phyloP scores from a whole-genome alignment of 805 yeast species.

The Candida endomychidarum region DNA sequence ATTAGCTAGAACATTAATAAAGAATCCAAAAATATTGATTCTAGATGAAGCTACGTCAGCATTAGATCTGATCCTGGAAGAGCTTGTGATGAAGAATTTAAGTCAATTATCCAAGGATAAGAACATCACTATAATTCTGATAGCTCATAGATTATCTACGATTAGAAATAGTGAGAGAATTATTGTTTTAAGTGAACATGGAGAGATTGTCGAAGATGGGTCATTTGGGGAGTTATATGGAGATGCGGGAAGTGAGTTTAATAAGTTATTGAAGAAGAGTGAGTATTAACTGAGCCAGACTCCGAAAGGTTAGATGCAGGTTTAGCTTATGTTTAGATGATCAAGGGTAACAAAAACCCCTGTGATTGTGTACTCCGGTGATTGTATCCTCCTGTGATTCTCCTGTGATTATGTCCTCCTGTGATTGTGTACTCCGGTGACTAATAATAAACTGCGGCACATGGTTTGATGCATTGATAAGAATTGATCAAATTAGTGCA shows the following conservation, averaged over 20 bases:
- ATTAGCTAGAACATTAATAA: slow-evolving; percentile 79
- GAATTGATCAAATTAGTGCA: too few relatives aligned
- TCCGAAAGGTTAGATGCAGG: too few relatives aligned
- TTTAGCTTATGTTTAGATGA: too few relatives aligned
- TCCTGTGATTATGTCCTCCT: too few relatives aligned
- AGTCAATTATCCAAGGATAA: slow-evolving; percentile 49
- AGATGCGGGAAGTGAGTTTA: slow-evolving; percentile 33
- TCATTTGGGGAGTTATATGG: slow-evolving; percentile 25
- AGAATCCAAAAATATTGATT: slow-evolving; percentile 76
- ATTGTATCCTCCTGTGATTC: too few relatives aligned
- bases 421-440: too few relatives aligned
- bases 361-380: too few relatives aligned
- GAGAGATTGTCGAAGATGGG: slow-evolving; percentile 67
- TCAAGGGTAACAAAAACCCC: too few relatives aligned
- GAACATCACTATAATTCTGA: slow-evolving; percentile 71
- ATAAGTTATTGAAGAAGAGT: slow-evolving; percentile 31
- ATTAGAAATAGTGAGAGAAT: slow-evolving; percentile 80
- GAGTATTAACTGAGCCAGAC: background rate
- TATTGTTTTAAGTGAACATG: slow-evolving; percentile 58
- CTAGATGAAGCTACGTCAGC: slow-evolving; percentile 96
- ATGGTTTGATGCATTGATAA: too few relatives aligned
- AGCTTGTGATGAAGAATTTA: slow-evolving; percentile 76
- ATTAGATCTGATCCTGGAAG: slow-evolving; percentile 83
- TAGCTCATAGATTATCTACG: slow-evolving; percentile 89
- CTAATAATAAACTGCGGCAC: too few relatives aligned